Percentiles rank a stretch among this genome's conserved stretches.
Conservation (phyloP, 345 rosid genomes). For the Populus alba region DNA sequence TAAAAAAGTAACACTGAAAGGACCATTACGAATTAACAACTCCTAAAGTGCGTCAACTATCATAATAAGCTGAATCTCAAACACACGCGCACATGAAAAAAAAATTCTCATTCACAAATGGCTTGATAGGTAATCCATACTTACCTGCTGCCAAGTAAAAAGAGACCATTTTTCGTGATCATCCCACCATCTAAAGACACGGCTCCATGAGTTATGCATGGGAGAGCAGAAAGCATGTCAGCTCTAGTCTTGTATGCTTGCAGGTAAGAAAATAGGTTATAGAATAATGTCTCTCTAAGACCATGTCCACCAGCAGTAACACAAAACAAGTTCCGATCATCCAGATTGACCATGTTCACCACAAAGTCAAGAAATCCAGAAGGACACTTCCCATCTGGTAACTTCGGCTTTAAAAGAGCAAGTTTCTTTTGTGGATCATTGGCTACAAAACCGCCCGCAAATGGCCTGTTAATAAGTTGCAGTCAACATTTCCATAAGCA, state of each 20-base stretch:
- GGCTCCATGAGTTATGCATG: constrained; percentile 23
- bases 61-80: neutral
- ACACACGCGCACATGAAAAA: neutral
- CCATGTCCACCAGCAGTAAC: constrained; percentile 16
- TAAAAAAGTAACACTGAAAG: neutral
- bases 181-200: constrained; percentile 25
- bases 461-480: constrained; percentile 10
- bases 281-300: constrained; percentile 28
- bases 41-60: neutral
- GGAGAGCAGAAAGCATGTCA: constrained; percentile 18
- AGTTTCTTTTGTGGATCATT: constrained; percentile 19
- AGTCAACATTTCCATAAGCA: neutral
- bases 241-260: constrained; percentile 15
- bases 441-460: constrained; percentile 1
- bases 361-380: constrained; percentile 18
- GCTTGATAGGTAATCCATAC: neutral
- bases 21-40: neutral
- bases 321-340: neutral
- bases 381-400: constrained; percentile 15
- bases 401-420: constrained; percentile 8
- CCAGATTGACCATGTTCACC: constrained; percentile 16
- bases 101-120: neutral
- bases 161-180: constrained; percentile 3
- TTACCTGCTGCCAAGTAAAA: constrained; percentile 10
- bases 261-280: constrained; percentile 16